Evolutionary conservation across 2,329 filamentous ascomycete genomes (phyloP), one percentile per base, ranked within the genome.

Genomic region (Monilinia vaccinii-corymbosi): DNA sequence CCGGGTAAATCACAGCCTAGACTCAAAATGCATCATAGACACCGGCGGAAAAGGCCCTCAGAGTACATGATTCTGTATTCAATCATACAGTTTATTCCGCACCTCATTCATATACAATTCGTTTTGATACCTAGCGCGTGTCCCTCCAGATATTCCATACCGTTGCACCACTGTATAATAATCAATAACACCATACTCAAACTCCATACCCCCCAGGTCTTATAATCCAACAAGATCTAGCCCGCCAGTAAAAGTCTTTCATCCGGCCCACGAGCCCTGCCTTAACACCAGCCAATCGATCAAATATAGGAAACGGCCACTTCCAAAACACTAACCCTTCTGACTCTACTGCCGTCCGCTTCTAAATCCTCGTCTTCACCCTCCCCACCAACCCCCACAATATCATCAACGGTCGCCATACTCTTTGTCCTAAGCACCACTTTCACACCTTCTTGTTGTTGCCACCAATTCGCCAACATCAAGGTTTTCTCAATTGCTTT

Each of bases 321-420:
- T 58, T 71, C 70, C 61, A 72, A 64, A 47, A 62, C 66, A 62
- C 68, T 71, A 7, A 64, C 62, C 46, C 67, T 69, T 59, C 70
- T 64, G 2, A 71, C 58, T 32, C 68, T 64, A 60, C 67, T 68
- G 23, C 63, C 63, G 7, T 58, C 63, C 18, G 45, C 63, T 60
- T 58, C 63, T n/a, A 49, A 63, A 14, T 52, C 60, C 44, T 64
- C 62, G 48, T 28, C 62, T 13, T 53, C 34, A 36, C 14, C 66
- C 21, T 49, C 60, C 49, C 59, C 62, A 47, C 47, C 55, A 53
- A 60, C 44, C 18, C 48, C 40, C 40, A 71, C 64, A 25, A 73
- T 63, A 68, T 72, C 71, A 67, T 73, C 71, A 38, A 73, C 63
- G 42, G 71, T 67, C 25, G 70, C 71, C 14, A 71, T 67, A 65